These are phyloP conservation scores for Paragyromitra xinjiangensis DNA, from an alignment of 495 filamentous ascomycete species.

Conservation along the genomic window DNA sequence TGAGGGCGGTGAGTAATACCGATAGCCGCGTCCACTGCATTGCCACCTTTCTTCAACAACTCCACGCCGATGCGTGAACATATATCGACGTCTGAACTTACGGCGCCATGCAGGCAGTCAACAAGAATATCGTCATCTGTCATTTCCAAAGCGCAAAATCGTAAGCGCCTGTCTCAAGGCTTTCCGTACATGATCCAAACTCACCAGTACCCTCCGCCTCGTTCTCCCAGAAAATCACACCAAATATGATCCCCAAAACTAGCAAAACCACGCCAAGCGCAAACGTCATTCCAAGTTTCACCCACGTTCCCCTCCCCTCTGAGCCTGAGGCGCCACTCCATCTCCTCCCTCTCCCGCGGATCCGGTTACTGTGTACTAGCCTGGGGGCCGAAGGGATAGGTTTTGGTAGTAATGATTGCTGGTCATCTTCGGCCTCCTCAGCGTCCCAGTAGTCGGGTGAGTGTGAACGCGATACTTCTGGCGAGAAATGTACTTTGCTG, in stretches of 20 bases:
- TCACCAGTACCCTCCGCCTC: constrained; percentile 40
- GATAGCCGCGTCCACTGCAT: constrained; percentile 56
- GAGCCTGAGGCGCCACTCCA: constrained; percentile 6
- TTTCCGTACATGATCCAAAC: constrained; percentile 20
- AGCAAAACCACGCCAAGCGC: constrained; percentile 29
- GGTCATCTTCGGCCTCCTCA: constrained; percentile 11
- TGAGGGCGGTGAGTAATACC: constrained; percentile 35
- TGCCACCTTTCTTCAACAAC: constrained; percentile 55
- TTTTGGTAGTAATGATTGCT: constrained; percentile 26
- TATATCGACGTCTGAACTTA: constrained; percentile 53
- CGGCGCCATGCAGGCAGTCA: constrained; percentile 49
- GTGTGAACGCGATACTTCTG: constrained; percentile 47
- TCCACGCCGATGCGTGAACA: constrained; percentile 56
- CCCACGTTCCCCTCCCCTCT: not conserved
- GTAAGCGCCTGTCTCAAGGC: constrained; percentile 8
- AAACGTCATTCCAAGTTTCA: constrained; percentile 44
- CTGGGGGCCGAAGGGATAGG: not conserved
- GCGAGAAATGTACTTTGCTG: constrained; percentile 49
- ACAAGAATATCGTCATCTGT: constrained; percentile 48
- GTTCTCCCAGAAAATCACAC: constrained; percentile 48
- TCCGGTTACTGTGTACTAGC: not conserved
- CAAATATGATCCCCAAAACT: constrained; percentile 41
- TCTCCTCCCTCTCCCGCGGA: constrained; percentile 8
- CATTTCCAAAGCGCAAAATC: not conserved
- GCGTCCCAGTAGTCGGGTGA: constrained; percentile 33